Conservation (phyloP, 1,284 basidiomycete species). For the Fomitiporia mediterranea region DNA sequence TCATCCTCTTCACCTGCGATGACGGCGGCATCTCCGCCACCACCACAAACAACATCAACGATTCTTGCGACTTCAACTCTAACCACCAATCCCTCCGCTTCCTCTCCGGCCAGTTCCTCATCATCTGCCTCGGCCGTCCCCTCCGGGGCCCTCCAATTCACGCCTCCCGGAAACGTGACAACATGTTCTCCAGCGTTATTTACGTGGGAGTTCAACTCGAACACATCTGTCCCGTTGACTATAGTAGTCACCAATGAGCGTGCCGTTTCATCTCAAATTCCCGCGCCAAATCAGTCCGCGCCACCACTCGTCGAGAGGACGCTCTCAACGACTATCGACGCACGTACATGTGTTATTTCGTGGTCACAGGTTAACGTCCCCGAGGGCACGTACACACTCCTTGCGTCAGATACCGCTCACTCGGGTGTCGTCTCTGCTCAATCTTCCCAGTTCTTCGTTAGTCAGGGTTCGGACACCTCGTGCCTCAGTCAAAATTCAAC, state of each 20-base stretch:
- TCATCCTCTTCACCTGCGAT: not conserved
- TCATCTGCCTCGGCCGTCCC: not conserved
- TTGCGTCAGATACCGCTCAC: constrained; percentile 25
- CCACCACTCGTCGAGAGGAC: constrained; percentile 22
- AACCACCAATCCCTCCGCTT: not conserved
- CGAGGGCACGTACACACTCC: constrained; percentile 25
- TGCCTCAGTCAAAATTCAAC: constrained; percentile 25
- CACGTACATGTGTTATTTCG: constrained; percentile 19
- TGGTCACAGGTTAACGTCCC: constrained; percentile 28
- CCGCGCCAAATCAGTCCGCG: constrained; percentile 1
- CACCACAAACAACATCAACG: not conserved
- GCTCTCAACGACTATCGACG: constrained; percentile 23
- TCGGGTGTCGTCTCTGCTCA: constrained; percentile 19
- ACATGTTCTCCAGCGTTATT: constrained; percentile 23
- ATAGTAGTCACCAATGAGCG: constrained; percentile 27
- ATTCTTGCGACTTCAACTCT: not conserved
- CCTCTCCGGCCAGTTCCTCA: not conserved
- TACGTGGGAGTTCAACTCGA: constrained; percentile 22
- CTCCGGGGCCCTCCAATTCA: constrained; percentile 21
- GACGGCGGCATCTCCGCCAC: not conserved
- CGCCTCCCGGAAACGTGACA: constrained; percentile 24
- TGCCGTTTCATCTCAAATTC: not conserved
- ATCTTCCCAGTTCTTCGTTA: constrained; percentile 27
- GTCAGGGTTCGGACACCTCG: constrained; percentile 18
- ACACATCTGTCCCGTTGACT: constrained; percentile 21